Percentiles rank a stretch among this genome's conserved stretches.
phyloP scores from a whole-genome alignment of 495 filamentous ascomycete genomes.

The Neurospora intermedia region DNA sequence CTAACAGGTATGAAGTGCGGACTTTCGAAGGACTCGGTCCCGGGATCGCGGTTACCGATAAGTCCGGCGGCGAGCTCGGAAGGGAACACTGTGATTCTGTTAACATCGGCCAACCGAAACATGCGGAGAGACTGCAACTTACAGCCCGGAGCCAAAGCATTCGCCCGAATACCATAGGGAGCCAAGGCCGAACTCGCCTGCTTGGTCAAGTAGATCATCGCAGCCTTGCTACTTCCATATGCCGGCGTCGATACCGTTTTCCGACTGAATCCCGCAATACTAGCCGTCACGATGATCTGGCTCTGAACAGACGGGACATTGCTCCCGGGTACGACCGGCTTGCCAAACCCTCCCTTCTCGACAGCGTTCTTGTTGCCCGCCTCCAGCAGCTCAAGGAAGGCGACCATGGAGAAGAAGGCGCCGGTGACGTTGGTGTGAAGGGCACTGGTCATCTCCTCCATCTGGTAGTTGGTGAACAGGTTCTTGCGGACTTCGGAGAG shows the following conservation, averaged over 20 bases:
- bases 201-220: constrained; percentile 51
- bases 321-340: constrained; percentile 9
- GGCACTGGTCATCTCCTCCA: constrained; percentile 41
- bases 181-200: constrained; percentile 42
- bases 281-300: constrained; percentile 43
- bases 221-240: constrained; percentile 54
- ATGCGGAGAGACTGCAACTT: constrained; percentile 2
- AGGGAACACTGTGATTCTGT: constrained; percentile 34
- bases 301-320: constrained; percentile 35
- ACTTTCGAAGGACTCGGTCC: constrained; percentile 20
- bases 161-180: constrained; percentile 46
- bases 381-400: constrained; percentile 57
- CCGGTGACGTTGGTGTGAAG: constrained; percentile 51
- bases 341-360: constrained; percentile 25
- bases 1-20: constrained; percentile 39
- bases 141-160: constrained; percentile 56
- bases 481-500: constrained; percentile 25
- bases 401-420: constrained; percentile 49
- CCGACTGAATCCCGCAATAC: constrained; percentile 45
- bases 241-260: constrained; percentile 31
- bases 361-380: constrained; percentile 45
- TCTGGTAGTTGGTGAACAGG: constrained; percentile 30
- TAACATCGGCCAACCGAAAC: not conserved
- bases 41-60: constrained; percentile 29
- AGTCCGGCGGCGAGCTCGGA: constrained; percentile 42